Percentiles rank a stretch among this genome's conserved stretches.
phyloP scores from a whole-genome alignment of 345 rosid genomes.

The Noccaea bulbosa region DNA sequence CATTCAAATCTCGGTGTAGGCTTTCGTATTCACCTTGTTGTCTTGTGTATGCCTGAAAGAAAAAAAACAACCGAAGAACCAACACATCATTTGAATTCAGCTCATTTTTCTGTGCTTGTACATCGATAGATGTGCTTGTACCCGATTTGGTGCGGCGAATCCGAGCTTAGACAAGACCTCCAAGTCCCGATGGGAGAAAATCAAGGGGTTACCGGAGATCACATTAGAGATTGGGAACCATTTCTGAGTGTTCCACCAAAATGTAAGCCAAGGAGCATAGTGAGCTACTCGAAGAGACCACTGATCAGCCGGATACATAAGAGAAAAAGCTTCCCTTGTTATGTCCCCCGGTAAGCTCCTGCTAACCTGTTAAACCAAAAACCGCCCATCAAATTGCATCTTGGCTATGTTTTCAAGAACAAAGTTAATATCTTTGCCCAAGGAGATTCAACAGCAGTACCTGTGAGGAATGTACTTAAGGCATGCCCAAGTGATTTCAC shows the following conservation, averaged over 20 bases:
- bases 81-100: not conserved
- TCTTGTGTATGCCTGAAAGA: constrained; percentile 40
- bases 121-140: constrained; percentile 11
- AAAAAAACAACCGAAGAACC: not conserved
- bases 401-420: constrained; percentile 1
- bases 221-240: constrained; percentile 50
- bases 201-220: constrained; percentile 31
- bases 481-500: constrained; percentile 52
- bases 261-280: constrained; percentile 53
- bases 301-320: constrained; percentile 49
- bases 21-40: constrained; percentile 76
- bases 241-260: constrained; percentile 71
- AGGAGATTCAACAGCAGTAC: constrained; percentile 26
- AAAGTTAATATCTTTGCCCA: not conserved
- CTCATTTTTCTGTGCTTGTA: not conserved
- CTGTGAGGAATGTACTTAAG: constrained; percentile 64
- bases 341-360: constrained; percentile 59
- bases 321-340: constrained; percentile 44
- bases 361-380: constrained; percentile 48
- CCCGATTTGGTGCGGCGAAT: constrained; percentile 24
- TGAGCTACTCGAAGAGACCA: constrained; percentile 63
- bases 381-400: not conserved
- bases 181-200: constrained; percentile 47
- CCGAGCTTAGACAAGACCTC: constrained; percentile 44
- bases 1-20: constrained; percentile 58